Evolutionary conservation across 163 green algal genomes (phyloP).

Genomic region (Chlorella variabilis): DNA sequence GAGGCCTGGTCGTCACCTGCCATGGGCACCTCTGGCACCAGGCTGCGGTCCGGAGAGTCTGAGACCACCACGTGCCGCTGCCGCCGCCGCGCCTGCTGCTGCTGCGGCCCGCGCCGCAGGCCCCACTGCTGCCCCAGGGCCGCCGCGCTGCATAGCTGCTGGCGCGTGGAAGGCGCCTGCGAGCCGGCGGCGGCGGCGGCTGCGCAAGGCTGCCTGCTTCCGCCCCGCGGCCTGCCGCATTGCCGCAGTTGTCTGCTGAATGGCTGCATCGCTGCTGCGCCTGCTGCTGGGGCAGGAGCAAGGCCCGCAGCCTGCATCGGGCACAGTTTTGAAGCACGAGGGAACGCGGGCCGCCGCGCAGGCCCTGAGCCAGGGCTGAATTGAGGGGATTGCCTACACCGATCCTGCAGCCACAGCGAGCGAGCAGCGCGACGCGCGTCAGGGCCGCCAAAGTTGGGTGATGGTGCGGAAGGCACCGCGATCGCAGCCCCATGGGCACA

Average conservation of each 20-base stretch:
- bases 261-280: background rate
- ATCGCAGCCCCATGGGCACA: no score
- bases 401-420: no score
- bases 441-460: no score
- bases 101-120: background rate
- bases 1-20: slow-evolving; percentile 54
- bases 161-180: background rate
- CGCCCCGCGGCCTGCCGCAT: background rate
- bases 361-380: background rate
- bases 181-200: background rate
- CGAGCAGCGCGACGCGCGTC: no score
- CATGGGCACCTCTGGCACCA: slow-evolving; percentile 42
- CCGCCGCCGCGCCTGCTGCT: background rate
- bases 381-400: no score
- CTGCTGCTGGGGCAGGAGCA: background rate
- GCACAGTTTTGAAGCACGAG: background rate
- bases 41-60: background rate
- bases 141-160: background rate
- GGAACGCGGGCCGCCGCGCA: background rate
- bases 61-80: background rate
- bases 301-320: background rate
- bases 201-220: background rate
- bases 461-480: no score
- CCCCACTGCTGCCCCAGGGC: background rate
- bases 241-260: background rate